phyloP scores from a whole-genome alignment of 257 asterid genomes.

The Phtheirospermum japonicum region DNA sequence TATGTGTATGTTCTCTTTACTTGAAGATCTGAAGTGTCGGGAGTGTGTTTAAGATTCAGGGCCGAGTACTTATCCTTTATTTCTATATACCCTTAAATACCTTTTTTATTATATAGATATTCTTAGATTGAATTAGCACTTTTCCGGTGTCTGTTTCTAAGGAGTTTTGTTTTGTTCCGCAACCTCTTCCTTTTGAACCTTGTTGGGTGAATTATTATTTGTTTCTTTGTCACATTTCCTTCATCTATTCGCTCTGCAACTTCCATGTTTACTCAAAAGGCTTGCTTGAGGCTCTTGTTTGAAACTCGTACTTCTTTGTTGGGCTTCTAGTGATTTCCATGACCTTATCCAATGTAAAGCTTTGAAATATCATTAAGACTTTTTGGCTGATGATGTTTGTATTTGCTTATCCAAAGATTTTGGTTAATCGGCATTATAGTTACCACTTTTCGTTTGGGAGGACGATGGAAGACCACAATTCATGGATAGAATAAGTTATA shows the following conservation, averaged over 20 bases:
- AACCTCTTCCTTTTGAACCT: too few species aligned
- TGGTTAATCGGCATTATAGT: neutral
- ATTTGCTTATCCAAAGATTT: neutral
- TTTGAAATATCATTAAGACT: neutral
- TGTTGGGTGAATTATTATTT: too few species aligned
- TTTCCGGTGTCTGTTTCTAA: too few species aligned
- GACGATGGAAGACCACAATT: neutral
- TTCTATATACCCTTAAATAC: too few species aligned
- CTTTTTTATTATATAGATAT: too few species aligned
- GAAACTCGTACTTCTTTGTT: neutral
- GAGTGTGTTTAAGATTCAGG: neutral
- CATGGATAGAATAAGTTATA: neutral
- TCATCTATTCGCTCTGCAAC: too few species aligned
- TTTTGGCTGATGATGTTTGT: neutral
- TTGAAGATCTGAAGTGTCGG: slow-evolving; percentile 35
- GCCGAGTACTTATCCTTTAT: too few species aligned
- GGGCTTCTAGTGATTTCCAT: neutral
- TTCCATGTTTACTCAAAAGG: too few species aligned
- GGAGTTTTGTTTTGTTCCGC: too few species aligned
- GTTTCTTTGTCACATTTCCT: too few species aligned
- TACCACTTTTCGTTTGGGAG: neutral
- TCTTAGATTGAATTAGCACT: too few species aligned
- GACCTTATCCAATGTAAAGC: neutral
- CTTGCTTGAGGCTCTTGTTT: neutral
- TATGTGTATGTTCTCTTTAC: neutral